These are phyloP conservation scores for Diplodia seriata DNA, from an alignment of 2,329 filamentous ascomycete genomes.

Conservation along the genomic window DNA sequence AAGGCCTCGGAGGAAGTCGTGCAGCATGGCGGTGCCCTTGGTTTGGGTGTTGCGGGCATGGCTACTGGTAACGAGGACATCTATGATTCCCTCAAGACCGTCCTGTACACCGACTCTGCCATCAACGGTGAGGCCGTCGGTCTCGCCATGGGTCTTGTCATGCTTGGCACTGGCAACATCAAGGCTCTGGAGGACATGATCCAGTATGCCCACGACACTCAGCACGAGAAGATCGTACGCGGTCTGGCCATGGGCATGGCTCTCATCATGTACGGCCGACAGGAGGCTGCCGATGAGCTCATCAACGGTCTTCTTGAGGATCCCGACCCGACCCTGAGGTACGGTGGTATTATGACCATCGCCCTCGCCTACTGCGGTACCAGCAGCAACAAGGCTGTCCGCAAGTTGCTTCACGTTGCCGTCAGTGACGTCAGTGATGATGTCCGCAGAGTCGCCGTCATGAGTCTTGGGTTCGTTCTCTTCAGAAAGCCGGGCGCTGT, in stretches of 20 bases:
- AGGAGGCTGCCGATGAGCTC: conserved; percentile 92
- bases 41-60: conserved; percentile 96
- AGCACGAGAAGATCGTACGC: conserved; percentile 98
- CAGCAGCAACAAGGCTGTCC: conserved; percentile 97
- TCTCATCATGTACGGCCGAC: conserved; percentile 95
- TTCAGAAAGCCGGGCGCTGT: conserved; percentile 98
- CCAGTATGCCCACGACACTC: conserved; percentile 94
- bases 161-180: conserved; percentile 96
- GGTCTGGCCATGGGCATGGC: conserved; percentile 96
- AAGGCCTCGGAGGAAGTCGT: conserved; percentile 88
- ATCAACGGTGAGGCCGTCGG: conserved; percentile 97
- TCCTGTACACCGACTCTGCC: conserved; percentile 91
- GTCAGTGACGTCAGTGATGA: conserved; percentile 99
- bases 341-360: conserved; percentile 98
- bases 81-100: conserved; percentile 87
- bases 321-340: conserved; percentile 89
- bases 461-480: conserved; percentile 97
- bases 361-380: conserved; percentile 96
- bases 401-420: conserved; percentile 91
- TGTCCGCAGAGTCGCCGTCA: conserved; percentile 92
- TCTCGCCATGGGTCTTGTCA: conserved; percentile 94
- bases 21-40: conserved; percentile 93
- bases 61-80: conserved; percentile 89
- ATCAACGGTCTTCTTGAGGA: conserved; percentile 94
- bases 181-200: conserved; percentile 96